Percentiles rank a stretch among this genome's conserved stretches.
Conservation (phyloP, 345 rosid species). For the Noccaea caerulescens region DNA sequence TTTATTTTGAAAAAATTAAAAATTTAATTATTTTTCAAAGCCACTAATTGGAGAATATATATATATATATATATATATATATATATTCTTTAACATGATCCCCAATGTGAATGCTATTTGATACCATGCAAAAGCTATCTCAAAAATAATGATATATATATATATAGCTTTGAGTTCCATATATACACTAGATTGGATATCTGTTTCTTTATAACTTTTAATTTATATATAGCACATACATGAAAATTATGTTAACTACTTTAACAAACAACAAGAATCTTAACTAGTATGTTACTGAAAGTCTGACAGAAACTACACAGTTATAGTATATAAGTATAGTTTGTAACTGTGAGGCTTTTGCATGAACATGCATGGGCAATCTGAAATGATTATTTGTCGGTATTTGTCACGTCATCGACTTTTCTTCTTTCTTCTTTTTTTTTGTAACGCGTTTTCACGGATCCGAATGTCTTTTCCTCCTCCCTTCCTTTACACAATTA, state of each 20-base stretch:
- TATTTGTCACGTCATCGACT: not conserved
- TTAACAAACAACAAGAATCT: not conserved
- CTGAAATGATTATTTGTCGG: constrained; percentile 22
- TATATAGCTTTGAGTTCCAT: not conserved
- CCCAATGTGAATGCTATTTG: constrained; percentile 19
- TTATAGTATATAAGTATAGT: not conserved
- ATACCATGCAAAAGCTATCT: constrained; percentile 2
- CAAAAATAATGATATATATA: not conserved
- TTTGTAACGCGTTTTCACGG: constrained; percentile 43
- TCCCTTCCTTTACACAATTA: not conserved
- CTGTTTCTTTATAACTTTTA: not conserved
- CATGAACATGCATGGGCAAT: constrained; percentile 38
- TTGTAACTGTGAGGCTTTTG: constrained; percentile 14
- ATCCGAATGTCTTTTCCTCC: constrained; percentile 20
- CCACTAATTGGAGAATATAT: too few species aligned
- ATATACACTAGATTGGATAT: not conserved
- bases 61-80: not conserved
- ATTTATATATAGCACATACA: not conserved
- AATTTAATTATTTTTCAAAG: too few species aligned
- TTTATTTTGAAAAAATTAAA: too few species aligned
- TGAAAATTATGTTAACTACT: not conserved
- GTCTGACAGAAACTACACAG: not conserved
- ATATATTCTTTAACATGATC: not conserved
- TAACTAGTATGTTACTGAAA: not conserved
- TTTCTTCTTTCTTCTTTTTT: not conserved